Conservation (phyloP, 345 rosid species). For the Euphorbia pulcherrima region DNA sequence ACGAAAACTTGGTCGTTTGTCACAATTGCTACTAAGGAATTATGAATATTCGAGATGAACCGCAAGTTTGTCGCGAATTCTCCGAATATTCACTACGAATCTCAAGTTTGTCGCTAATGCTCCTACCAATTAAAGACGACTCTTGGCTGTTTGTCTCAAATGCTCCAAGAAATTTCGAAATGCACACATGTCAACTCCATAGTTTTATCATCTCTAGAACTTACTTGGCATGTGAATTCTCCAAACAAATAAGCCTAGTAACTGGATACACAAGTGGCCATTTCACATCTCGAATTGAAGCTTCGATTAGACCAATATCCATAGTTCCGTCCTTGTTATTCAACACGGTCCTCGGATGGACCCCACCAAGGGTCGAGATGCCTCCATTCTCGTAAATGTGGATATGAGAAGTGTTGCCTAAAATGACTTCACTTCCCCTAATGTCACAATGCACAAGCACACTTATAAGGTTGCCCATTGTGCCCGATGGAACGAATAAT, state of each 20-base stretch:
- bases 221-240: slow-evolving; percentile 89
- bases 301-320: slow-evolving; percentile 66
- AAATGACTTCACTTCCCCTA: slow-evolving; percentile 93
- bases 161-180: too few species aligned
- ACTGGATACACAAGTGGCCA: slow-evolving; percentile 74
- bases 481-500: slow-evolving; percentile 86
- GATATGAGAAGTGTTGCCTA: slow-evolving; percentile 78
- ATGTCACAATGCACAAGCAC: slow-evolving; percentile 83
- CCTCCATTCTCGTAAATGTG: slow-evolving; percentile 87
- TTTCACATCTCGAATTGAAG: slow-evolving; percentile 62
- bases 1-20: too few species aligned
- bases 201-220: slow-evolving; percentile 9
- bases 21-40: too few species aligned
- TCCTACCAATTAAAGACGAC: too few species aligned
- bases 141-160: too few species aligned
- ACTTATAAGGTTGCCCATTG: slow-evolving; percentile 91
- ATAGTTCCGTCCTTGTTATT: slow-evolving; percentile 80
- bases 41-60: too few species aligned
- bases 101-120: too few species aligned
- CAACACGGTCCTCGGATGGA: slow-evolving; percentile 76
- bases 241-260: slow-evolving; percentile 88
- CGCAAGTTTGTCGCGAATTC: too few species aligned
- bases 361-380: slow-evolving; percentile 78
- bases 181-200: too few species aligned
- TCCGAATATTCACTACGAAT: too few species aligned